Conservation (phyloP, 2,329 filamentous ascomycete species). For the Fusarium mundagurra region DNA sequence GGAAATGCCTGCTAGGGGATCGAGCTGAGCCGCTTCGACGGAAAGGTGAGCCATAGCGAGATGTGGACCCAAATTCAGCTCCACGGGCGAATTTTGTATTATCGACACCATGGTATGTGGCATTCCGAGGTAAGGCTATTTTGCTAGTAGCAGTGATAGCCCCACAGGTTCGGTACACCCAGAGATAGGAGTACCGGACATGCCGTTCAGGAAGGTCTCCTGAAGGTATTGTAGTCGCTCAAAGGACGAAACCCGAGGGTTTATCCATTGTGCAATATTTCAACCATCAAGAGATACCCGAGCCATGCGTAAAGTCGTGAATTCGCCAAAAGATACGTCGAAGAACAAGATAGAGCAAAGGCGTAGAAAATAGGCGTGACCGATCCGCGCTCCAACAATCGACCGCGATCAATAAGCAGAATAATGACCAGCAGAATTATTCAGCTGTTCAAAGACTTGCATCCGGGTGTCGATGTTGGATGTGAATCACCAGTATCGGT, state of each 20-base stretch:
- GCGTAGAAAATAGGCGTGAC: constrained; percentile 46
- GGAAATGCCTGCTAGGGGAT: constrained; percentile 43
- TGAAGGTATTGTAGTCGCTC: constrained; percentile 23
- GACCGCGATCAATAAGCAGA: constrained; percentile 40
- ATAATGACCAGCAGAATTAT: constrained; percentile 34
- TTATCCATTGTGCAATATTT: constrained; percentile 19
- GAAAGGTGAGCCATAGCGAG: constrained; percentile 19
- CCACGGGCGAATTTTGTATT: constrained; percentile 27
- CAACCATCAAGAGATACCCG: constrained; percentile 45
- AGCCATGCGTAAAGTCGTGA: constrained; percentile 53
- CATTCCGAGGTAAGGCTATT: constrained; percentile 18
- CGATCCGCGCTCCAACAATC: constrained; percentile 41
- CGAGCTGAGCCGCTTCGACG: constrained; percentile 54
- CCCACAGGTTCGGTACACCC: constrained; percentile 42
- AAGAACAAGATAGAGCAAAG: constrained; percentile 56
- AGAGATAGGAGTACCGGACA: constrained; percentile 48
- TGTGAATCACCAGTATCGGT: constrained; percentile 41
- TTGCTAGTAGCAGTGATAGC: constrained; percentile 23
- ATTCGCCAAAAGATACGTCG: constrained; percentile 48
- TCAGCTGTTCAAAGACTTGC: constrained; percentile 31
- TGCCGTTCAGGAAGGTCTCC: constrained; percentile 51
- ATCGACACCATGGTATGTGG: constrained; percentile 18
- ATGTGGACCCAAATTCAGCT: constrained; percentile 17
- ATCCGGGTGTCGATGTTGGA: constrained; percentile 43
- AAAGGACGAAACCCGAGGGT: constrained; percentile 7